phyloP scores from a whole-genome alignment of 305 asterid genomes.

The Fraxinus latifolia region DNA sequence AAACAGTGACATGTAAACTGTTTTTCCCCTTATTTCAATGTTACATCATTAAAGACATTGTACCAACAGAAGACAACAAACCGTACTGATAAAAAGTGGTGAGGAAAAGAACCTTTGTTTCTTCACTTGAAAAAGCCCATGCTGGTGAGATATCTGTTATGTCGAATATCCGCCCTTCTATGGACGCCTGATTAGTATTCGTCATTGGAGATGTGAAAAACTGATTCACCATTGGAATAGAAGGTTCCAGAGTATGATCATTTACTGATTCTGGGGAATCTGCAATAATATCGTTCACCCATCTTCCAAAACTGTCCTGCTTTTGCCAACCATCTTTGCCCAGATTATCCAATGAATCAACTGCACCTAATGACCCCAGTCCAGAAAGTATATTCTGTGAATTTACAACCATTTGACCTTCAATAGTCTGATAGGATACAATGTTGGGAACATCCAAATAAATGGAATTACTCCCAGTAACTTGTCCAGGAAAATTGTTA shows the following conservation, averaged over 20 bases:
- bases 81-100: slow-evolving; percentile 5
- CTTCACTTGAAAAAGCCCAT: slow-evolving; percentile 78
- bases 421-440: slow-evolving; percentile 36
- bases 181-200: slow-evolving; percentile 36
- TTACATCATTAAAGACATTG: background rate
- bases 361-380: slow-evolving; percentile 27
- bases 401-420: slow-evolving; percentile 28
- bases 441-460: slow-evolving; percentile 29
- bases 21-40: slow-evolving; percentile 3
- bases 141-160: slow-evolving; percentile 79
- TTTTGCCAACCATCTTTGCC: slow-evolving; percentile 41
- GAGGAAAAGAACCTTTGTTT: slow-evolving; percentile 64
- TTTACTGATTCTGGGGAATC: slow-evolving; percentile 58
- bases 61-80: slow-evolving; percentile 9
- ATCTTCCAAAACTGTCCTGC: slow-evolving; percentile 59
- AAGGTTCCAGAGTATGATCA: slow-evolving; percentile 40
- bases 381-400: slow-evolving; percentile 38
- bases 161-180: slow-evolving; percentile 47
- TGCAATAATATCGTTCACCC: slow-evolving; percentile 46
- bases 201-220: slow-evolving; percentile 38
- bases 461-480: slow-evolving; percentile 33
- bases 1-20: slow-evolving; percentile 15
- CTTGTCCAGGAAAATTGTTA: slow-evolving; percentile 40
- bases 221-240: slow-evolving; percentile 39
- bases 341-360: slow-evolving; percentile 30